Conservation (phyloP, 192 early-diverging fungal species). For the Backusella macrospora region DNA sequence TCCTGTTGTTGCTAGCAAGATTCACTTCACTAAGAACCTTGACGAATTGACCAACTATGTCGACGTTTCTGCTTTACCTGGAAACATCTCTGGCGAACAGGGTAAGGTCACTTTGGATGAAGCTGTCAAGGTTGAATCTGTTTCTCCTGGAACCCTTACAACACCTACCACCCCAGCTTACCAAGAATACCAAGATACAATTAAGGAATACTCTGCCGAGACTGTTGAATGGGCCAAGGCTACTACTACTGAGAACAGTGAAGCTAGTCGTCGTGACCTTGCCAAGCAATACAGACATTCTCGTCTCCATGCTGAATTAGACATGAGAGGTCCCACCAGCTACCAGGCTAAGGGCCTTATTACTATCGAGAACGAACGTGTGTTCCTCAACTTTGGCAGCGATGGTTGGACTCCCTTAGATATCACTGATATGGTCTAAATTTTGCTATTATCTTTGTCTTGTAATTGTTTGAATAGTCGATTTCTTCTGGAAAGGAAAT, state of each 20-base stretch:
- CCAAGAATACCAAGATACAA: slow-evolving; percentile 15
- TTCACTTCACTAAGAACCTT: slow-evolving; percentile 69
- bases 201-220: slow-evolving; percentile 1
- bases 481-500: slow-evolving; percentile 24
- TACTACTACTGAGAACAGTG: neutral
- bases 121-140: neutral
- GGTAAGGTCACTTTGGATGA: slow-evolving; percentile 13
- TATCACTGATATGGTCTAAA: slow-evolving; percentile 25
- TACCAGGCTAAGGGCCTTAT: slow-evolving; percentile 26
- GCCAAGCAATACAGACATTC: slow-evolving; percentile 26
- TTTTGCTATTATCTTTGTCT: neutral
- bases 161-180: neutral
- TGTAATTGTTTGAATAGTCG: slow-evolving; percentile 10
- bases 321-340: slow-evolving; percentile 23
- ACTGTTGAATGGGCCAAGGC: slow-evolving; percentile 20
- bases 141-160: neutral
- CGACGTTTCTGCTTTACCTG: slow-evolving; percentile 59
- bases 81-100: slow-evolving; percentile 55
- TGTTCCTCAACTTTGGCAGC: slow-evolving; percentile 18
- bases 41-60: slow-evolving; percentile 70
- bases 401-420: slow-evolving; percentile 12
- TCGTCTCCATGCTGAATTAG: slow-evolving; percentile 26
- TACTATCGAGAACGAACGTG: neutral
- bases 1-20: slow-evolving; percentile 89
- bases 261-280: slow-evolving; percentile 12